Base-by-base conservation (phyloP, 1,139 yeast genomes). In the Kodamaea derodonti region DNA sequence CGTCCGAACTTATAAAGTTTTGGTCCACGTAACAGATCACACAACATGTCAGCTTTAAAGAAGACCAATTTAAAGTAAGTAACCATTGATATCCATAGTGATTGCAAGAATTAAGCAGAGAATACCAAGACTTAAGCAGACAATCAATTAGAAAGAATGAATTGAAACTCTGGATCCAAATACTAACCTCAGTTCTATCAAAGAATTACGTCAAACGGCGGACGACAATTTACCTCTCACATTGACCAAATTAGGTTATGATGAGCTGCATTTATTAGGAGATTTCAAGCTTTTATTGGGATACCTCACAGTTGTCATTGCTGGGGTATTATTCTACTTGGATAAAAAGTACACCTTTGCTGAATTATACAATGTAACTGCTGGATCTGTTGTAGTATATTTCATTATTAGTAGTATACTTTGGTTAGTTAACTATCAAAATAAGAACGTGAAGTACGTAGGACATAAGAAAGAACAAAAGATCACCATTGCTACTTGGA, bases 211-310 rank as follows among this genome's bases (percentile, higher is more conserved):
- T 40, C 65, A 63, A 23, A 68, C 74, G 23, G 58, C 70, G 8
- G 82, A 78, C 47, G 81, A 75, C 13, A 63, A 63, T 29, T 56
- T 78, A 28, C 55, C 70, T 3, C 51, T 55, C 36, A 65, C 72
- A 2, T 57, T 86, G 40, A 61, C 65, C 14, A 64, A 70, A 30
- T 58, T 80, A 32, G 92, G 90, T 2, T 88, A 75, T 56, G 61
- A 59, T 12, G 86, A 86, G 54, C 66, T 78, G 14, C 80, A 78
- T 51, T 50, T 50, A 11, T 54, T 80, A 24, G 66, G 66, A 32
- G 95, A 88, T 51, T 59, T 72, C 18, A 81, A 84, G 47, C 65
- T 90, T 31, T 79, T 71, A 1, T 56, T 88, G 29, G 95, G 96
- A 0, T 80, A 78, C 47, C 45, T 69, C 10, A 76, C 87, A 3